Evolutionary conservation across 306 rosid genomes (phyloP).

Genomic region (Erythrophleum fordii): DNA sequence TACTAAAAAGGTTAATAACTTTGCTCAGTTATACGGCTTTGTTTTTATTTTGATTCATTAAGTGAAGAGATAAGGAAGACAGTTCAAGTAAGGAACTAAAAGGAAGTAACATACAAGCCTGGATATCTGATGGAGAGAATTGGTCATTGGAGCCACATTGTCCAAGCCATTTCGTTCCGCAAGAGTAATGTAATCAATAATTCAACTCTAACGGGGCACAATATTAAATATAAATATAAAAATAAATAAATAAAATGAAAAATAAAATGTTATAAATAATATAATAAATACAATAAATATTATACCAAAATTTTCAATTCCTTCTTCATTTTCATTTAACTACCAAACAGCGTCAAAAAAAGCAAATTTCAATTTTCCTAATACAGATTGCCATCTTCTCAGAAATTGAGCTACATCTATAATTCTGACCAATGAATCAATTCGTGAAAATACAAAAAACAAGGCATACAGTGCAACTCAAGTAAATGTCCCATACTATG

Average conservation of each 20-base stretch:
- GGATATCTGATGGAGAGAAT: background rate
- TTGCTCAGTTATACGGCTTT: background rate
- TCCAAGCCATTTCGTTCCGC: background rate
- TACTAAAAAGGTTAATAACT: background rate
- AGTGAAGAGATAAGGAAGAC: background rate
- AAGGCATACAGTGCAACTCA: background rate
- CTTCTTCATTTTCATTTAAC: no score
- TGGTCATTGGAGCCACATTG: slow-evolving; percentile 22
- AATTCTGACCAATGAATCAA: background rate
- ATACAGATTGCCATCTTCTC: slow-evolving; percentile 20
- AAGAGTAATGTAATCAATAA: slow-evolving; percentile 4
- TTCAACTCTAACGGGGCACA: no score
- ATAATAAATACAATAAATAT: no score
- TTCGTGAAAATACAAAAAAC: no score
- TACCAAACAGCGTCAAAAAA: background rate
- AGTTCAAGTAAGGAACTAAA: slow-evolving; percentile 14
- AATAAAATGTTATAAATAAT: no score
- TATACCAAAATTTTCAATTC: no score
- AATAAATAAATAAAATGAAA: no score
- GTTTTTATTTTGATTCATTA: background rate
- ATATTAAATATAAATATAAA: no score
- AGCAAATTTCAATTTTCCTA: background rate
- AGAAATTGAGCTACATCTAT: slow-evolving; percentile 16
- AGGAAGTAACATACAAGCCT: no score
- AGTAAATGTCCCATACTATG: background rate